Evolutionary conservation across 202 grass and related monocot species (phyloP).

Genomic region (Bolboschoenoplectus hybrid): DNA sequence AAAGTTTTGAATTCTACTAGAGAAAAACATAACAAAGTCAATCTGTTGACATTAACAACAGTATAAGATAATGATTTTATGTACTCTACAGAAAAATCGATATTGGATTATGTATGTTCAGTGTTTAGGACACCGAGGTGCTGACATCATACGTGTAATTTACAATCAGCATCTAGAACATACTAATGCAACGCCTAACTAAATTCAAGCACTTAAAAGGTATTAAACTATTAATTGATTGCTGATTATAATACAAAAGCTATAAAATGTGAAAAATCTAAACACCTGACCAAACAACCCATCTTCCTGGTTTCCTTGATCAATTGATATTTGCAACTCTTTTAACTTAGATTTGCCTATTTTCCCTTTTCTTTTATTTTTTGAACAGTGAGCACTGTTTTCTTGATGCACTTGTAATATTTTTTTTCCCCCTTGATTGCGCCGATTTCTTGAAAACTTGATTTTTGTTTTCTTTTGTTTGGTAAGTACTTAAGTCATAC

Average conservation of each 20-base stretch:
- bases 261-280: neutral
- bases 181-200: neutral
- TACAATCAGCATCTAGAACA: slow-evolving; percentile 17
- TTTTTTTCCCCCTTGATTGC: neutral
- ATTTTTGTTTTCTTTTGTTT: neutral
- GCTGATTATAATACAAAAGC: neutral
- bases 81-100: neutral
- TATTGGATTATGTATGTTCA: neutral
- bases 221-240: neutral
- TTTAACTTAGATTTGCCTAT: neutral
- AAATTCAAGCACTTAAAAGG: neutral
- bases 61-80: neutral
- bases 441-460: neutral
- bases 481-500: neutral
- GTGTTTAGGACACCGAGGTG: neutral
- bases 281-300: neutral
- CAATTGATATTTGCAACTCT: slow-evolving; percentile 14
- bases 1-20: neutral
- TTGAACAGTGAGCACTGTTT: too few species aligned
- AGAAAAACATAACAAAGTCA: neutral
- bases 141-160: neutral
- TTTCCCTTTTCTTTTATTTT: neutral
- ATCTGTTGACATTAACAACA: neutral
- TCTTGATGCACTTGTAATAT: neutral
- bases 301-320: neutral